Conservation (phyloP, 257 asterid genomes). For the Solanum piurae region DNA sequence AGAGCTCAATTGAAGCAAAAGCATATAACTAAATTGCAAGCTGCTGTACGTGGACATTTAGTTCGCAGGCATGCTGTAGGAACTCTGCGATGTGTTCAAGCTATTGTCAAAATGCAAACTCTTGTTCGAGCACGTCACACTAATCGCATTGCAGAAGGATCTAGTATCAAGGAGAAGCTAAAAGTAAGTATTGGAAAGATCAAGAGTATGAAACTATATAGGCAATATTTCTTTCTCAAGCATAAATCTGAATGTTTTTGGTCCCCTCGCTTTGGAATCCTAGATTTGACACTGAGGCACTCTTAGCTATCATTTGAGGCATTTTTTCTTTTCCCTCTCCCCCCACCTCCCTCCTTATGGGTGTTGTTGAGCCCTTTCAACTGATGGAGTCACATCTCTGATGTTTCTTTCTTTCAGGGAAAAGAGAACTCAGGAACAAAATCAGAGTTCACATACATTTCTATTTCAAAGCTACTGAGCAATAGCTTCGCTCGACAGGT, state of each 20-base stretch:
- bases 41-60: constrained; percentile 86
- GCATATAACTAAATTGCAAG: constrained; percentile 64
- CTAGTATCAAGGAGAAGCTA: constrained; percentile 17
- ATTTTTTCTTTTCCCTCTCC: neutral
- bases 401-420: constrained; percentile 36
- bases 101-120: constrained; percentile 82
- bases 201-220: neutral
- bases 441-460: constrained; percentile 26
- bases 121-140: constrained; percentile 73
- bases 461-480: constrained; percentile 72
- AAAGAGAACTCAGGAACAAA: constrained; percentile 18
- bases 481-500: constrained; percentile 93
- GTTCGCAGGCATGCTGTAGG: constrained; percentile 87
- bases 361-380: too few species aligned
- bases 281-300: neutral
- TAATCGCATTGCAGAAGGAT: constrained; percentile 15
- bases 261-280: neutral
- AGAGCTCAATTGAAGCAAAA: constrained; percentile 44
- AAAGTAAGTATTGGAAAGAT: constrained; percentile 21
- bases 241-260: neutral
- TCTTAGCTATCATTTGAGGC: neutral
- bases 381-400: neutral
- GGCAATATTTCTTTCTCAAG: constrained; percentile 11
- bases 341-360: too few species aligned
- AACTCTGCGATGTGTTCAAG: constrained; percentile 85